Evolutionary conservation across 208 protist genomes (phyloP), one percentile per base, ranked within the genome.

Genomic region (Trypanosomatidae sp.): DNA sequence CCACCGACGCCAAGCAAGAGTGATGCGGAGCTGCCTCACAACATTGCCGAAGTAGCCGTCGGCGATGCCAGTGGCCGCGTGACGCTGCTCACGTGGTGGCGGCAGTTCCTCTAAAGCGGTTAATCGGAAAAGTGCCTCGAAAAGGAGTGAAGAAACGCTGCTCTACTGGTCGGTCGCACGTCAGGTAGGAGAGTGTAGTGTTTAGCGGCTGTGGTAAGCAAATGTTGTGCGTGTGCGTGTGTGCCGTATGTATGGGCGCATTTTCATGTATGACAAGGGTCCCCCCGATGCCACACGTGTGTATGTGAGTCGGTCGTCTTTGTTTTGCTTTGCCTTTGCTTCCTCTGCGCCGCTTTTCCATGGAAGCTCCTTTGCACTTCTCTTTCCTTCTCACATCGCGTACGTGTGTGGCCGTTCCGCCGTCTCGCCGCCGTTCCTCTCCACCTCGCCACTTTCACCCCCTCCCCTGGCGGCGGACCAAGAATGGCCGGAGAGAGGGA

Each of bases 31-130:
- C 41, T 80, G 56, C 76, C 76, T 9, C 25, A 13, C 19, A 66
- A 28, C 33, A 52, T 72, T 1, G 76, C 70, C 28, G 76, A 80
- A 52, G 17, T 94, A 12, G 84, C 86, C 19, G 70, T 95, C 69
- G 90, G 90, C 30, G 90, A 92, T 66, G 71, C 78, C 30, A 72
- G 76, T 0, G 90, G 90, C 13, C 68, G 75, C 15, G n/a, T 95
- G 43, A 81, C 79, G n/a, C 68, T 92, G 39, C 62, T 95, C 17
- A 78, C 74, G 25, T 13, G 90, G 44, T 93, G 86, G 86, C 76
- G 71, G 67, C 86, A 79, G 49, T 44, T 69, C 39, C 66, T 69
- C 5, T 67, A 69, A 28, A 62, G 28, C 17, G 22, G 22, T 41
- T 17, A 46, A 52, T 46, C 0, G 22, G 15, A 30, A 39, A 28